Conservation (phyloP, 192 early-diverging fungal genomes). For the Podila minutissima region DNA sequence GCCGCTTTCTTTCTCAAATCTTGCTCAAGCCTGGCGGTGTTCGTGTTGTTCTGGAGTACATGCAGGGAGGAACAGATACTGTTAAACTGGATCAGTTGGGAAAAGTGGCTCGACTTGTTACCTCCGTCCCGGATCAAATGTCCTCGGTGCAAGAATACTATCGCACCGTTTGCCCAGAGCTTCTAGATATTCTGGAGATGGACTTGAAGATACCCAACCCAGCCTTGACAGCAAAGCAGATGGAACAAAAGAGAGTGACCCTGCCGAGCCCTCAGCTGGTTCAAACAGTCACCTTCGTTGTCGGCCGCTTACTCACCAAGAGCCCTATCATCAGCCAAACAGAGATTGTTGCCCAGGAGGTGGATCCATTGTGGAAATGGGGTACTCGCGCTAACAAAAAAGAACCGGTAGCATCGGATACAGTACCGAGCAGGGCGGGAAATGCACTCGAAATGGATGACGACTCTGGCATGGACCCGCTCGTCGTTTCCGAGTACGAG, state of each 20-base stretch:
- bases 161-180: constrained; percentile 30
- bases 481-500: constrained; percentile 54
- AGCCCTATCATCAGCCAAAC: constrained; percentile 55
- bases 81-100: constrained; percentile 66
- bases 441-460: constrained; percentile 9
- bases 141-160: constrained; percentile 63
- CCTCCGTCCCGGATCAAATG: constrained; percentile 67
- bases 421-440: constrained; percentile 1
- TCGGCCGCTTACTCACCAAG: constrained; percentile 59
- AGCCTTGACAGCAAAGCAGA: not conserved
- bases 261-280: constrained; percentile 30
- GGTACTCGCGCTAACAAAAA: constrained; percentile 24
- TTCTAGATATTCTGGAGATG: constrained; percentile 36
- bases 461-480: constrained; percentile 40
- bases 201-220: constrained; percentile 2
- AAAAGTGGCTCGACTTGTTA: constrained; percentile 64
- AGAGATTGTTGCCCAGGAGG: constrained; percentile 56
- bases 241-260: constrained; percentile 1
- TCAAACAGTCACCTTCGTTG: constrained; percentile 62
- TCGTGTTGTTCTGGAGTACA: constrained; percentile 71
- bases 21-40: constrained; percentile 72
- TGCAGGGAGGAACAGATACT: constrained; percentile 62
- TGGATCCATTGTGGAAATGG: constrained; percentile 47
- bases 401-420: constrained; percentile 21
- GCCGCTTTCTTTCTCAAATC: constrained; percentile 74